Conservation (phyloP, 371 early-diverging fungal species). For the Saksenaea oblongispora region DNA sequence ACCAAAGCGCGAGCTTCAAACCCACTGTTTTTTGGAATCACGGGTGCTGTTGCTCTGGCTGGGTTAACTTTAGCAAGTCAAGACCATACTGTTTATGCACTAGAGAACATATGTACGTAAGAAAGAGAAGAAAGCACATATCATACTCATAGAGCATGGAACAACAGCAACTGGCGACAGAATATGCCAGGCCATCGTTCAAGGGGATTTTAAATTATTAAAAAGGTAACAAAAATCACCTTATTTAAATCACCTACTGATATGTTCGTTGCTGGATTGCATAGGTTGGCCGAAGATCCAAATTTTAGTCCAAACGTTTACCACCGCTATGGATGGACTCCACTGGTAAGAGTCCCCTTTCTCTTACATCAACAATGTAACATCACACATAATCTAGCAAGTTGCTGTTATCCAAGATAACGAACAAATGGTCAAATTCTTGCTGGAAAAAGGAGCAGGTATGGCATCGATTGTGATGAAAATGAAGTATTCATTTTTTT, state of each 20-base stretch:
- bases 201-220: conserved; percentile 37
- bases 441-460: conserved; percentile 52
- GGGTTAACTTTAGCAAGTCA: background rate
- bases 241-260: background rate
- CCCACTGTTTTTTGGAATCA: background rate
- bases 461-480: background rate
- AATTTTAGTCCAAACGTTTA: conserved; percentile 48
- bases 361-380: background rate
- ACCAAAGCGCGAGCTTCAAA: background rate
- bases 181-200: conserved; percentile 49
- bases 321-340: conserved; percentile 54
- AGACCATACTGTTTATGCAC: background rate
- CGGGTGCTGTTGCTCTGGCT: background rate
- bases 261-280: background rate
- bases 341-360: conserved; percentile 32
- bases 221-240: conserved; percentile 27
- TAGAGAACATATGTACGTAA: background rate
- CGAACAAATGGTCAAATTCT: conserved; percentile 40
- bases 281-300: conserved; percentile 45
- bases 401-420: conserved; percentile 55
- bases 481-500: background rate
- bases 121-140: background rate
- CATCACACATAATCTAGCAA: conserved; percentile 28
- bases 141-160: background rate
- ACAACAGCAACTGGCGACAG: conserved; percentile 37